phyloP scores from a whole-genome alignment of 768 basidiomycete species.

The Mycena latifolia region DNA sequence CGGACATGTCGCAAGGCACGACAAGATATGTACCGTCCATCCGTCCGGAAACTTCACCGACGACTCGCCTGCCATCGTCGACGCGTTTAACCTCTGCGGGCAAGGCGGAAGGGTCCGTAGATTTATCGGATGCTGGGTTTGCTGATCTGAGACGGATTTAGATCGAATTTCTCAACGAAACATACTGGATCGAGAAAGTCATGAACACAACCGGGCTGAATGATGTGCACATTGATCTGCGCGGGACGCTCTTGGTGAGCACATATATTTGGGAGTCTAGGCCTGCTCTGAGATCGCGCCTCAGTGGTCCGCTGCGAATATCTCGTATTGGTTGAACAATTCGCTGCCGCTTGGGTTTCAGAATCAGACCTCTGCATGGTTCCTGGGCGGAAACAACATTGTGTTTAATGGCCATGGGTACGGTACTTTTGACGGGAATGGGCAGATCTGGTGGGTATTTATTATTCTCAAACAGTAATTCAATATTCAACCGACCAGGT shows the following conservation, averaged over 20 bases:
- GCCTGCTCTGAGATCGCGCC: not conserved
- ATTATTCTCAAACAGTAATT: not conserved
- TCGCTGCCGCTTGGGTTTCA: slow-evolving; percentile 49
- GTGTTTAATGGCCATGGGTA: slow-evolving; percentile 45
- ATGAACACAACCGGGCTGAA: slow-evolving; percentile 48
- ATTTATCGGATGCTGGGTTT: not conserved
- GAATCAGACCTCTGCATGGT: slow-evolving; percentile 52
- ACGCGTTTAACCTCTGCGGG: slow-evolving; percentile 37
- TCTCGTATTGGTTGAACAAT: slow-evolving; percentile 53
- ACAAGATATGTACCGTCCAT: slow-evolving; percentile 35
- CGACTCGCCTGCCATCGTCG: slow-evolving; percentile 41
- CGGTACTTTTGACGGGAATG: slow-evolving; percentile 57
- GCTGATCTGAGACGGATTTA: slow-evolving; percentile 22
- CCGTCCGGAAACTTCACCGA: slow-evolving; percentile 38
- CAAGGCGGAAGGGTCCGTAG: slow-evolving; percentile 11
- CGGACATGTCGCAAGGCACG: slow-evolving; percentile 16
- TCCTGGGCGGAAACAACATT: slow-evolving; percentile 49
- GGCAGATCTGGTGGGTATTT: slow-evolving; percentile 51
- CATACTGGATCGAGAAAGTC: slow-evolving; percentile 49
- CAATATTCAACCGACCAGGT: not conserved
- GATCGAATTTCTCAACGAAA: slow-evolving; percentile 45
- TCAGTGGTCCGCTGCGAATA: slow-evolving; percentile 48
- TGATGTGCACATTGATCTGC: slow-evolving; percentile 48
- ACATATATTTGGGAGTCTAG: not conserved
- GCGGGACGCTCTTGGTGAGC: slow-evolving; percentile 50